Evolutionary conservation across 2,329 filamentous ascomycete genomes (phyloP).

Genomic region (Nigrospora sphaerica): DNA sequence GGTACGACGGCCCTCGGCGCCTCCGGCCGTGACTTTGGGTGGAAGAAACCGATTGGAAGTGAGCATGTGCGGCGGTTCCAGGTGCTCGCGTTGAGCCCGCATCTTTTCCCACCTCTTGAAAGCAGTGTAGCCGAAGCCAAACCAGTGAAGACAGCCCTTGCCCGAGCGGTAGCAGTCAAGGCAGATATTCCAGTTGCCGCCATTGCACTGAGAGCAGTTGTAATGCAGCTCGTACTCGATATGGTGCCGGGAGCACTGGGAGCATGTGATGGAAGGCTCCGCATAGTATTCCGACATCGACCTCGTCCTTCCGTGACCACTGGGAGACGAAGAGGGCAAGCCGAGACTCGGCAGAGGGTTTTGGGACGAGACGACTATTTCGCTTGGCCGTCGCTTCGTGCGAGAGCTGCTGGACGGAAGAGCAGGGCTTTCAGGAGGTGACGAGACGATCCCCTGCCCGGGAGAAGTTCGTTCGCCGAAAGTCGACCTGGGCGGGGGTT

Average conservation of each 20-base stretch:
- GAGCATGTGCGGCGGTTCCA: slow-evolving; percentile 49
- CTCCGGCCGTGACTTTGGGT: slow-evolving; percentile 40
- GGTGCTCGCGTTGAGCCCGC: slow-evolving; percentile 28
- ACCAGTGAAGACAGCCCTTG: slow-evolving; percentile 79
- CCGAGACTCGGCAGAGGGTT: slow-evolving; percentile 21
- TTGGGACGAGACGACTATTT: slow-evolving; percentile 29
- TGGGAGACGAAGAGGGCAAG: slow-evolving; percentile 17
- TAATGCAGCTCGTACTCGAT: slow-evolving; percentile 87
- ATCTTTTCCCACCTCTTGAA: slow-evolving; percentile 58
- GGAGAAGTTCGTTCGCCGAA: slow-evolving; percentile 21
- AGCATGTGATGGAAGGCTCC: slow-evolving; percentile 70
- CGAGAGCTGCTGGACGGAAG: slow-evolving; percentile 12
- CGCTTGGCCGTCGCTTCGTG: slow-evolving; percentile 26
- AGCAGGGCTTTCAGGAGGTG: slow-evolving; percentile 9
- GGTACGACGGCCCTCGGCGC: slow-evolving; percentile 47
- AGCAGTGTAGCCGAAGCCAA: slow-evolving; percentile 73
- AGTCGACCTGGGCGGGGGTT: slow-evolving; percentile 1
- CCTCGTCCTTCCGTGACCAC: slow-evolving; percentile 30
- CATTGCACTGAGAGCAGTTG: slow-evolving; percentile 64
- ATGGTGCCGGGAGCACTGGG: slow-evolving; percentile 59
- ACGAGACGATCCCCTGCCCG: slow-evolving; percentile 7
- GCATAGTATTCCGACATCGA: slow-evolving; percentile 42
- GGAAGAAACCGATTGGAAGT: slow-evolving; percentile 49
- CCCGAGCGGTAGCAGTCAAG: slow-evolving; percentile 70
- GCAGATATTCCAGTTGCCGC: slow-evolving; percentile 73